Percentiles rank a stretch among this genome's conserved stretches.
These are phyloP conservation scores for Sordariomycetes sp. DNA, from an alignment of 2,329 filamentous ascomycete species.

Conservation along the genomic window DNA sequence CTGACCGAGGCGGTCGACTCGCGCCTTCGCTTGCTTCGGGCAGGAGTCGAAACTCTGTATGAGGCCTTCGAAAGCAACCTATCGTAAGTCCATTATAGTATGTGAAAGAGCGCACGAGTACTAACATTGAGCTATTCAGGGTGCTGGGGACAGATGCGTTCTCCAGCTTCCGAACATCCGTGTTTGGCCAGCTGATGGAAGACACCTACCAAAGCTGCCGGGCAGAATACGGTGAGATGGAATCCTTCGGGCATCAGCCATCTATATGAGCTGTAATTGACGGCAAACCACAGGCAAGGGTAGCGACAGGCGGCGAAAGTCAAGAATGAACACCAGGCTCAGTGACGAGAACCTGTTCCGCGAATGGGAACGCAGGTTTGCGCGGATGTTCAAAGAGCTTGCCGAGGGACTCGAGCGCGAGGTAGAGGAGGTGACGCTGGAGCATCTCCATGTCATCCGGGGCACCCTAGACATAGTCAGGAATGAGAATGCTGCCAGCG, in stretches of 20 bases:
- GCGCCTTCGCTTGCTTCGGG: slow-evolving; percentile 13
- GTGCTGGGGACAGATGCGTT: slow-evolving; percentile 18
- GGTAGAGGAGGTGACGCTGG: slow-evolving; percentile 7
- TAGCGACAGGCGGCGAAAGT: slow-evolving; percentile 17
- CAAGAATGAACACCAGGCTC: slow-evolving; percentile 17
- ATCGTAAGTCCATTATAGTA: neutral
- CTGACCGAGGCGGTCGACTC: slow-evolving; percentile 15
- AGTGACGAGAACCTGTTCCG: slow-evolving; percentile 14
- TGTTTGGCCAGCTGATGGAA: slow-evolving; percentile 22
- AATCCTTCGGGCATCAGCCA: neutral
- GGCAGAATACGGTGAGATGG: slow-evolving; percentile 16
- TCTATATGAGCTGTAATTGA: neutral
- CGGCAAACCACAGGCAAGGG: slow-evolving; percentile 15
- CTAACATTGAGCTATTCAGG: slow-evolving; percentile 9
- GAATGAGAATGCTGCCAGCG: slow-evolving; percentile 20
- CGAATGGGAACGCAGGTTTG: slow-evolving; percentile 14
- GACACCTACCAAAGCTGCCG: slow-evolving; percentile 16
- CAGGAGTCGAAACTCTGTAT: slow-evolving; percentile 13
- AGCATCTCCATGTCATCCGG: slow-evolving; percentile 14
- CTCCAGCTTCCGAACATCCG: slow-evolving; percentile 21
- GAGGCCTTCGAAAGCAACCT: slow-evolving; percentile 11
- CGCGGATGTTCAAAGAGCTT: slow-evolving; percentile 9
- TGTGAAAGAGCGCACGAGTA: neutral
- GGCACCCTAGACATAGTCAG: slow-evolving; percentile 20
- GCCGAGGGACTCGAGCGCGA: slow-evolving; percentile 11